Evolutionary conservation across 108 stramenopile species (phyloP).

Genomic region (Conticribra weissflogii): DNA sequence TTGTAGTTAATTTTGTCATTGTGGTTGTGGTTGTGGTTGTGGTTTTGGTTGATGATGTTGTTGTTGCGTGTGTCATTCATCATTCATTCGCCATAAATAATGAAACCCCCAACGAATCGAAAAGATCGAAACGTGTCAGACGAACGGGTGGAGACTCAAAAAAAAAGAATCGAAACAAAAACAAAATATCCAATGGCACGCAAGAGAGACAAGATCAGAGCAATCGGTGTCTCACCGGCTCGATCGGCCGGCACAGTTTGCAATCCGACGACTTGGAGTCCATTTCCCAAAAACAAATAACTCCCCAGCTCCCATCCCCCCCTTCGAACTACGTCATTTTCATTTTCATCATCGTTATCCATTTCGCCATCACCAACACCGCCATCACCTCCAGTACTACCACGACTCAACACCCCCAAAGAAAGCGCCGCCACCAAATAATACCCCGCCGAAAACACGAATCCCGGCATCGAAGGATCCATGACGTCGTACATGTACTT

Average conservation of each 20-base stretch:
- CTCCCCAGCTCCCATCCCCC: slow-evolving; percentile 80
- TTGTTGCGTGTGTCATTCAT: too few relatives aligned
- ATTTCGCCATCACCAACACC: not conserved
- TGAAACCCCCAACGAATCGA: too few relatives aligned
- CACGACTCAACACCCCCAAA: slow-evolving; percentile 27
- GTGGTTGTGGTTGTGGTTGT: too few relatives aligned
- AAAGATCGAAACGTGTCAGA: too few relatives aligned
- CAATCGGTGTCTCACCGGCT: too few relatives aligned
- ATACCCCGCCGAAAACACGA: slow-evolving; percentile 78
- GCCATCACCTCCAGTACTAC: slow-evolving; percentile 1
- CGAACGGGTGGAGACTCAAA: too few relatives aligned
- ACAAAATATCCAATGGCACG: too few relatives aligned
- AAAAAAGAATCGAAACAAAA: too few relatives aligned
- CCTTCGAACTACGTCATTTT: slow-evolving; percentile 3
- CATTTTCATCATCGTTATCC: slow-evolving; percentile 11
- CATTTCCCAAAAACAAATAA: slow-evolving; percentile 85
- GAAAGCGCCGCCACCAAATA: slow-evolving; percentile 70
- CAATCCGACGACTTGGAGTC: slow-evolving; percentile 77
- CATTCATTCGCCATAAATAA: too few relatives aligned
- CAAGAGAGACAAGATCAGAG: too few relatives aligned
- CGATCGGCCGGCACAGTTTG: slow-evolving; percentile 78
- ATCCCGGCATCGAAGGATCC: slow-evolving; percentile 72
- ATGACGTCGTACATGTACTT: slow-evolving; percentile 73
- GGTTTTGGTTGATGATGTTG: too few relatives aligned
- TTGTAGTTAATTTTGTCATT: too few relatives aligned